These are phyloP conservation scores for Diaporthe sp. DNA, from an alignment of 2,329 filamentous ascomycete genomes.

Conservation along the genomic window DNA sequence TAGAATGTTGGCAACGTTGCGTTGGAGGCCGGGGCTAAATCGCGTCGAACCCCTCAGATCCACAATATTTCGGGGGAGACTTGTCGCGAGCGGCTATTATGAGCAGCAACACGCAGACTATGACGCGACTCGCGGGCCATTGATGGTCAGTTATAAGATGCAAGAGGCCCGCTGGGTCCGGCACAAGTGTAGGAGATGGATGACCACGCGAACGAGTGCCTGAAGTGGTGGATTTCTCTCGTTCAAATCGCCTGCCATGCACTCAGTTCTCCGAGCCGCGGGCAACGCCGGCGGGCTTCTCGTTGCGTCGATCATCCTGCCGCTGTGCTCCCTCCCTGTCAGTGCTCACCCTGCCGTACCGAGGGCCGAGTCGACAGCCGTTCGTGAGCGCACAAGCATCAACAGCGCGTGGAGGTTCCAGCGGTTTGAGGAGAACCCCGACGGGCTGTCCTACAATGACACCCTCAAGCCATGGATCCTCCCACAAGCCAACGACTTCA, in stretches of 20 bases:
- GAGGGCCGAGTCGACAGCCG: constrained; percentile 11
- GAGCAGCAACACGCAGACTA: not conserved
- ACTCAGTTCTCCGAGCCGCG: constrained; percentile 4
- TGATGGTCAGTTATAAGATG: not conserved
- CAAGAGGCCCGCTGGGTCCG: not conserved
- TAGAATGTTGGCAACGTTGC: constrained; percentile 27
- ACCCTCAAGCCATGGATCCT: constrained; percentile 31
- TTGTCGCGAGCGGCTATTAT: constrained; percentile 31
- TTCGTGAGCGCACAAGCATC: constrained; percentile 28
- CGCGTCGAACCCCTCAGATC: constrained; percentile 22
- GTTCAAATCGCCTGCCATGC: constrained; percentile 3
- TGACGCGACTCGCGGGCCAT: constrained; percentile 8
- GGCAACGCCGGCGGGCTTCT: constrained; percentile 16
- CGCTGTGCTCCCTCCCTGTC: not conserved
- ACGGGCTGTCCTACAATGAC: constrained; percentile 22
- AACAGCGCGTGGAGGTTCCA: constrained; percentile 32
- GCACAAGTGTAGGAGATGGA: not conserved
- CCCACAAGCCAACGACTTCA: constrained; percentile 28
- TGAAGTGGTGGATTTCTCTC: not conserved
- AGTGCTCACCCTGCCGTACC: constrained; percentile 18
- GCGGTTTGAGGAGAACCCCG: constrained; percentile 14
- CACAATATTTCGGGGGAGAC: constrained; percentile 27
- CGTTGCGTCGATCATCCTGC: constrained; percentile 1
- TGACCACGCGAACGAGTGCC: constrained; percentile 1
- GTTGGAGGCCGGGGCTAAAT: not conserved